Percentiles rank a stretch among this genome's conserved stretches.
Evolutionary conservation across 225 moss, liverwort and hornwort genomes (phyloP).

Genomic region (Climacium dendroides): DNA sequence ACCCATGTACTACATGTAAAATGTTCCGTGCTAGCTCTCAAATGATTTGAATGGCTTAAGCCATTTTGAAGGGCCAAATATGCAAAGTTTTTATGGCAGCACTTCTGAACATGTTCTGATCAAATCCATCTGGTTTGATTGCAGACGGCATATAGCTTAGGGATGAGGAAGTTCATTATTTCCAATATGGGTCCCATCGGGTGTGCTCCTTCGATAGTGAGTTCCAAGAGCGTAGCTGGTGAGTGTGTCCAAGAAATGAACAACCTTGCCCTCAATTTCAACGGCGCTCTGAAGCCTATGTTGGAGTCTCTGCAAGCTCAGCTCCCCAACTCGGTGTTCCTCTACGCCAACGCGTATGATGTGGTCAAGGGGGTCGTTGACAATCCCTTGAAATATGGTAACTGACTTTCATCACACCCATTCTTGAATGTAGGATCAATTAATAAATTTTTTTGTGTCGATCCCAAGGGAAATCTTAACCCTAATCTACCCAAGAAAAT

Average conservation of each 20-base stretch:
- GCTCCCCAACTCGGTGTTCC: slow-evolving; percentile 12
- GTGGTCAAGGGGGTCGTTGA: slow-evolving; percentile 5
- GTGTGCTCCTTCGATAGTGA: slow-evolving; percentile 48
- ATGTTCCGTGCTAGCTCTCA: not conserved
- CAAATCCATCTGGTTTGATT: not conserved
- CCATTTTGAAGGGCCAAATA: not conserved
- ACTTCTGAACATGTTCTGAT: not conserved
- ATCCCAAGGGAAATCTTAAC: not conserved
- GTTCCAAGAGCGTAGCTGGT: not conserved
- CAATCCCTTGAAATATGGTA: slow-evolving; percentile 28
- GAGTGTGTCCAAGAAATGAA: slow-evolving; percentile 19
- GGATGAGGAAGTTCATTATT: slow-evolving; percentile 67
- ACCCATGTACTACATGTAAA: too few relatives aligned
- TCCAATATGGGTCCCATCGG: slow-evolving; percentile 79
- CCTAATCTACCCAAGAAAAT: not conserved
- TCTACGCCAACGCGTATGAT: slow-evolving; percentile 23
- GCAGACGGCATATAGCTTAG: slow-evolving; percentile 53
- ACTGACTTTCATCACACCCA: not conserved
- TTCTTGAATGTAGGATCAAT: not conserved
- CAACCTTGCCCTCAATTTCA: slow-evolving; percentile 10
- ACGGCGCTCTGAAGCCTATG: slow-evolving; percentile 28
- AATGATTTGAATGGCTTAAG: not conserved
- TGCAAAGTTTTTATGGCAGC: not conserved
- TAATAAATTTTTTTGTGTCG: too few relatives aligned
- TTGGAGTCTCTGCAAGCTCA: not conserved